phyloP scores from a whole-genome alignment of 2,329 filamentous ascomycete genomes.

The Calycina herbarum region DNA sequence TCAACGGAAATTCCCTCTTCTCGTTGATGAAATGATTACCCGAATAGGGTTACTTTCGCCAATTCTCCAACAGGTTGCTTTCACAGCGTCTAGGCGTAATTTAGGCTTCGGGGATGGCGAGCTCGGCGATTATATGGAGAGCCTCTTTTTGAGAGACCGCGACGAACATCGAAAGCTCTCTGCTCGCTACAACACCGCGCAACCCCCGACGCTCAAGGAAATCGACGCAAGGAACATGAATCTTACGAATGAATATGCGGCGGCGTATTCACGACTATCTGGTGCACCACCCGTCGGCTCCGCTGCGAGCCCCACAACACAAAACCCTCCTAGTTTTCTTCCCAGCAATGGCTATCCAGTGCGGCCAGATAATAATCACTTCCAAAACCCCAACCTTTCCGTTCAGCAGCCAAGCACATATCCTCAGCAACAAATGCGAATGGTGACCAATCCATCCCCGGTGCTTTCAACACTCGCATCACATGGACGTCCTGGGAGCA shows the following conservation, averaged over 20 bases:
- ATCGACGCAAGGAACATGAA: conserved; percentile 28
- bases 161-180: conserved; percentile 34
- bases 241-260: conserved; percentile 26
- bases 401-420: not conserved
- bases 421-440: conserved; percentile 8
- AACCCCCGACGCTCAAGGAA: conserved; percentile 33
- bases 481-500: conserved; percentile 16
- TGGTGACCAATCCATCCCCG: conserved; percentile 16
- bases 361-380: not conserved
- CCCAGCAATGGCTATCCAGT: conserved; percentile 16
- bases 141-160: conserved; percentile 41
- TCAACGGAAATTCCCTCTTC: conserved; percentile 49
- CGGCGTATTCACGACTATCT: not conserved
- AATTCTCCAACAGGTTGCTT: conserved; percentile 54
- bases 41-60: conserved; percentile 50
- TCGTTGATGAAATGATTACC: conserved; percentile 56
- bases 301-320: not conserved
- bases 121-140: conserved; percentile 39
- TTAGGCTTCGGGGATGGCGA: conserved; percentile 43
- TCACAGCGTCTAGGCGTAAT: conserved; percentile 51
- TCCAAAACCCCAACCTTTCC: conserved; percentile 4
- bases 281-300: not conserved
- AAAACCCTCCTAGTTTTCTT: not conserved
- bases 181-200: conserved; percentile 29
- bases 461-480: conserved; percentile 9